These are phyloP conservation scores for Chalciporus sphaerocephalus DNA, from an alignment of 768 basidiomycete species.

Conservation along the genomic window DNA sequence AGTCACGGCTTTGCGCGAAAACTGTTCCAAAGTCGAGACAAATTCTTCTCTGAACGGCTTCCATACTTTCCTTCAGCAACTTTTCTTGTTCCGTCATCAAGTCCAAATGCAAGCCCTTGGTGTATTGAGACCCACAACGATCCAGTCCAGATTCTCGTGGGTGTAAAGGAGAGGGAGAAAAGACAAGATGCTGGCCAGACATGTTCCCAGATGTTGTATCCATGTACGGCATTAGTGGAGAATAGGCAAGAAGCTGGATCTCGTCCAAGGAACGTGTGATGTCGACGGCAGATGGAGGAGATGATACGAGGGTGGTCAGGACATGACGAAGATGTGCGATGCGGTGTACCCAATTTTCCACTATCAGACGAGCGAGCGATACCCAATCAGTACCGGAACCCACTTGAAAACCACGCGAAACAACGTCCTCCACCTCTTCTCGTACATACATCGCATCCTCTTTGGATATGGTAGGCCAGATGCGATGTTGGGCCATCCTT, in stretches of 20 bases:
- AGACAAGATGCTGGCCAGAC: conserved; percentile 1
- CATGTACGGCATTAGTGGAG: conserved; percentile 7
- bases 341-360: conserved; percentile 5
- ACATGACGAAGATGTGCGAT: not conserved
- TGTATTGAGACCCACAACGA: conserved; percentile 3
- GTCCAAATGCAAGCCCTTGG: not conserved
- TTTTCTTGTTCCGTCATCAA: conserved; percentile 3
- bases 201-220: not conserved
- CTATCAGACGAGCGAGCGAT: conserved; percentile 3
- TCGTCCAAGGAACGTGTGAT: not conserved
- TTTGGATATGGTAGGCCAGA: conserved; percentile 3
- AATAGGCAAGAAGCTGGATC: conserved; percentile 2
- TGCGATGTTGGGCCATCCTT: conserved; percentile 4
- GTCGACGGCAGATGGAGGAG: not conserved
- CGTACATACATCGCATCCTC: conserved; percentile 5
- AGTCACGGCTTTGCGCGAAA: conserved; percentile 2
- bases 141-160: not conserved
- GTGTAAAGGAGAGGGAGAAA: not conserved
- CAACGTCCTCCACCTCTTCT: conserved; percentile 1
- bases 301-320: not conserved
- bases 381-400: conserved; percentile 2
- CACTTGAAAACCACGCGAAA: conserved; percentile 1
- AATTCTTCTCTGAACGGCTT: conserved; percentile 2
- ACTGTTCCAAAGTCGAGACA: conserved; percentile 5
- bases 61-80: not conserved